A percentile compares a stretch with the other conserved stretches of the same genome.
Conservation (phyloP, 257 asterid genomes). For the Paraleonurus japonicus region DNA sequence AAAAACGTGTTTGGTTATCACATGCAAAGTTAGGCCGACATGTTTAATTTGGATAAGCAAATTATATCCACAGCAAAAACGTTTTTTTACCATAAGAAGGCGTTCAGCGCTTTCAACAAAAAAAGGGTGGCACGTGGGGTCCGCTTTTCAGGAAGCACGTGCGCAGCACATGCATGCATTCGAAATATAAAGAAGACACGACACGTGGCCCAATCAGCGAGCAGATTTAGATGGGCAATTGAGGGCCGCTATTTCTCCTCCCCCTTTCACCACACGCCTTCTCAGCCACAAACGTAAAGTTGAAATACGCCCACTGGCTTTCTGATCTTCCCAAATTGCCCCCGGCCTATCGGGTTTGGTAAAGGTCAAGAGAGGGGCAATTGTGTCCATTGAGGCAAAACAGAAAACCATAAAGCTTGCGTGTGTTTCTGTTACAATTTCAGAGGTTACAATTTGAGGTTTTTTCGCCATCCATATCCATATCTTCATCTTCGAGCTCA, state of each 20-base stretch:
- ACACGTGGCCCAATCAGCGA: slow-evolving; percentile 31
- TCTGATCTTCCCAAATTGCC: slow-evolving; percentile 23
- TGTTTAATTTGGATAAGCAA: background rate
- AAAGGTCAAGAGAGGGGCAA: slow-evolving; percentile 16
- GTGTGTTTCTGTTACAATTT: background rate
- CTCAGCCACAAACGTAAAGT: slow-evolving; percentile 32
- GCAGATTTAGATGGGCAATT: slow-evolving; percentile 31
- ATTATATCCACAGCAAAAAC: background rate
- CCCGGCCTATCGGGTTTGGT: background rate
- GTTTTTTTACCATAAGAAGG: background rate
- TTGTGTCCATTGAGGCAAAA: slow-evolving; percentile 12
- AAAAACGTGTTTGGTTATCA: background rate
- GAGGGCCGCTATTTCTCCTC: slow-evolving; percentile 21
- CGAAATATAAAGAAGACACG: background rate
- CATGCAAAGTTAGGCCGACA: background rate
- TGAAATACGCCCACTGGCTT: background rate
- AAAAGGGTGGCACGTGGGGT: background rate
- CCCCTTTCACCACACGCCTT: background rate
- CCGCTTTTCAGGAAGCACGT: background rate
- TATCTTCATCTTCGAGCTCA: background rate
- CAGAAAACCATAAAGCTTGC: slow-evolving; percentile 32
- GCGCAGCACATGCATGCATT: background rate
- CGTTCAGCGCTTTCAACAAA: background rate
- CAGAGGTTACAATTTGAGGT: background rate
- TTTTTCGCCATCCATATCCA: background rate